These are phyloP conservation scores for Spiraea crenata DNA, from an alignment of 331 rosid genomes.

Conservation along the genomic window DNA sequence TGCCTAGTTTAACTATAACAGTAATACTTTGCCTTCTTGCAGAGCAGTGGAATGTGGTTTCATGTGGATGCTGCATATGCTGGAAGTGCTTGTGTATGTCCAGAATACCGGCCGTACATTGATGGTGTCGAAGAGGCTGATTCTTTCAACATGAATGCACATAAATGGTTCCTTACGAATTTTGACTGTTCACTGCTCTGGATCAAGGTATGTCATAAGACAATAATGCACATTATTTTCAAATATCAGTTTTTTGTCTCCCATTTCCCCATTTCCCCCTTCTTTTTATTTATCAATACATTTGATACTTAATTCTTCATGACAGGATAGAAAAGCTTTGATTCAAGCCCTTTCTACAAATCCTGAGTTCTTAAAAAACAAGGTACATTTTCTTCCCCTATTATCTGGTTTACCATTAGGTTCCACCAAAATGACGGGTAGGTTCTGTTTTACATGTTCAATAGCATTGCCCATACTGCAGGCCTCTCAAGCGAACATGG, in stretches of 20 bases:
- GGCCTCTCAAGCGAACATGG: slow-evolving; percentile 71
- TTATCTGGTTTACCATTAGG: background rate
- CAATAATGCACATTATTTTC: background rate
- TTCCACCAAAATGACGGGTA: background rate
- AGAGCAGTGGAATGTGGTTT: slow-evolving; percentile 78
- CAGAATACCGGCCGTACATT: slow-evolving; percentile 73
- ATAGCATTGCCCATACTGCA: slow-evolving; percentile 33
- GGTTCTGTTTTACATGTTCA: background rate
- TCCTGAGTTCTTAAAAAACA: slow-evolving; percentile 82
- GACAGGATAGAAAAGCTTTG: slow-evolving; percentile 81
- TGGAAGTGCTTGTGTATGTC: slow-evolving; percentile 96
- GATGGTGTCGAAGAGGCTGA: slow-evolving; percentile 89
- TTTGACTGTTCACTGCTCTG: slow-evolving; percentile 93
- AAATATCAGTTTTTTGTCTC: background rate
- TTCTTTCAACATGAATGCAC: slow-evolving; percentile 96
- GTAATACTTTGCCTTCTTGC: slow-evolving; percentile 28
- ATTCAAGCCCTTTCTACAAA: slow-evolving; percentile 72
- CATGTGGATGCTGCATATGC: slow-evolving; percentile 98
- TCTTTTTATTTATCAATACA: background rate
- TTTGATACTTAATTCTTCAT: slow-evolving; percentile 15
- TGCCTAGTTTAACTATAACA: slow-evolving; percentile 20
- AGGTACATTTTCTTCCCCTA: slow-evolving; percentile 38
- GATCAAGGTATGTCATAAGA: slow-evolving; percentile 62
- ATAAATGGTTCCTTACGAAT: slow-evolving; percentile 90
- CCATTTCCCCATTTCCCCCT: background rate